Percentiles rank a stretch among this genome's conserved stretches.
Evolutionary conservation across 306 rosid genomes (phyloP).

Genomic region (Vigna unguiculata): DNA sequence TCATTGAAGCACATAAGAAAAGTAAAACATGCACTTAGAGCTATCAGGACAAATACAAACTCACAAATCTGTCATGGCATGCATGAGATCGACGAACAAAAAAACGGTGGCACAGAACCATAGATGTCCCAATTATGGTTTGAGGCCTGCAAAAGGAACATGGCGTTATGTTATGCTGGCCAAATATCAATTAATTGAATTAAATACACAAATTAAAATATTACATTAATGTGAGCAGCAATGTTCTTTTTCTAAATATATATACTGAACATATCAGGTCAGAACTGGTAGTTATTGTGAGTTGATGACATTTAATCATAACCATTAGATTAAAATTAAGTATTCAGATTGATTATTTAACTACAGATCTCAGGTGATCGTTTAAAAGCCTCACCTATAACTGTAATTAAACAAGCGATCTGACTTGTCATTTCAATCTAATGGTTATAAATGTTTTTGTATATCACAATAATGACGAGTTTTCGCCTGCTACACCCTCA

Average conservation of each 20-base stretch:
- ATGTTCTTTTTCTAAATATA: not conserved
- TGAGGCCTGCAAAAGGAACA: conserved; percentile 81
- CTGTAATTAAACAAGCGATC: not conserved
- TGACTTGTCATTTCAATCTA: not conserved
- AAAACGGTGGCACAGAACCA: conserved; percentile 98
- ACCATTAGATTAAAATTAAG: not conserved
- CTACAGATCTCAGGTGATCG: not conserved
- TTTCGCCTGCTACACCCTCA: not conserved
- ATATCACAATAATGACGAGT: not conserved
- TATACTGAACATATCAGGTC: not conserved
- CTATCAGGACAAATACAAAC: conserved; percentile 45
- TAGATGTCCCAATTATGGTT: conserved; percentile 92
- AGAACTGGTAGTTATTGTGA: not conserved
- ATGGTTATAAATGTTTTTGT: not conserved
- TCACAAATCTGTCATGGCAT: conserved; percentile 96
- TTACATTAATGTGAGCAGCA: not conserved
- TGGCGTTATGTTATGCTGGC: conserved; percentile 24
- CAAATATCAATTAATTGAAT: conserved; percentile 4
- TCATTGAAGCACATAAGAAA: conserved; percentile 26
- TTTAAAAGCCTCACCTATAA: not conserved
- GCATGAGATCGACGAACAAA: conserved; percentile 93
- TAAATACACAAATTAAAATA: conserved; percentile 15
- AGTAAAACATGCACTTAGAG: conserved; percentile 9
- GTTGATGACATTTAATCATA: not conserved
- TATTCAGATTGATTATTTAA: not conserved